Evolutionary conservation across 2,329 filamentous ascomycete species (phyloP).

Genomic region (Beauveria rudraprayagi): DNA sequence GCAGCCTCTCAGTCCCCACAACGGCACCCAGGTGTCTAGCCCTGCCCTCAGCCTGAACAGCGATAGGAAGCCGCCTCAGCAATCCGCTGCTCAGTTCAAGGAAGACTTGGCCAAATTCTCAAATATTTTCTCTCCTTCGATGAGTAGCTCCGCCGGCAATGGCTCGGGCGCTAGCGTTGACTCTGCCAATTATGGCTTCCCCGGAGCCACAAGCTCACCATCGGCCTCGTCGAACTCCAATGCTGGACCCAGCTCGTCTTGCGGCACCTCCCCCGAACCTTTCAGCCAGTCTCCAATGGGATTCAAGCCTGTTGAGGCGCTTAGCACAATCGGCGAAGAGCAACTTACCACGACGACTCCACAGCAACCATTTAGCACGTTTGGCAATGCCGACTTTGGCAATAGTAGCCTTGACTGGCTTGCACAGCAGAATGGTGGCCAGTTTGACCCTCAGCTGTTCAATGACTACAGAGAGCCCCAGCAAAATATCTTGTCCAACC

Average conservation of each 20-base stretch:
- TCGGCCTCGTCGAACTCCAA: conserved; percentile 56
- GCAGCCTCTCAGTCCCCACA: conserved; percentile 26
- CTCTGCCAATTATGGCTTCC: conserved; percentile 38
- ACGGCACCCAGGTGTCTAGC: conserved; percentile 15
- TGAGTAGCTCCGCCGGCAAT: conserved; percentile 36
- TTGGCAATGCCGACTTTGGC: conserved; percentile 32
- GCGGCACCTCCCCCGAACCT: conserved; percentile 71
- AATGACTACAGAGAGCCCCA: conserved; percentile 88
- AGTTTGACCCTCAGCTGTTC: conserved; percentile 88
- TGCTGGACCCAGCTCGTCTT: conserved; percentile 54
- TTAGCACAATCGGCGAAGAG: conserved; percentile 61
- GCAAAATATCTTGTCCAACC: conserved; percentile 63
- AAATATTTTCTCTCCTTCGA: conserved; percentile 51
- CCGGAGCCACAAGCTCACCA: conserved; percentile 49
- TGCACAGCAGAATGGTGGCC: conserved; percentile 70
- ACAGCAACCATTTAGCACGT: conserved; percentile 24
- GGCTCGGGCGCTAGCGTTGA: conserved; percentile 44
- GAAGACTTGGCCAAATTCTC: conserved; percentile 48
- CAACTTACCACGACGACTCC: conserved; percentile 34
- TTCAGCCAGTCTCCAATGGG: conserved; percentile 61
- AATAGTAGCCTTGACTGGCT: conserved; percentile 63
- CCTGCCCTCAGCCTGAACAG: conserved; percentile 23
- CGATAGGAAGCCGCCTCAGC: conserved; percentile 16
- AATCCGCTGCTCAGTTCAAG: conserved; percentile 25
- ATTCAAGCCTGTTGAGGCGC: conserved; percentile 54